Conservation (phyloP, 1,284 basidiomycete species). For the Chalciporus sp. region DNA sequence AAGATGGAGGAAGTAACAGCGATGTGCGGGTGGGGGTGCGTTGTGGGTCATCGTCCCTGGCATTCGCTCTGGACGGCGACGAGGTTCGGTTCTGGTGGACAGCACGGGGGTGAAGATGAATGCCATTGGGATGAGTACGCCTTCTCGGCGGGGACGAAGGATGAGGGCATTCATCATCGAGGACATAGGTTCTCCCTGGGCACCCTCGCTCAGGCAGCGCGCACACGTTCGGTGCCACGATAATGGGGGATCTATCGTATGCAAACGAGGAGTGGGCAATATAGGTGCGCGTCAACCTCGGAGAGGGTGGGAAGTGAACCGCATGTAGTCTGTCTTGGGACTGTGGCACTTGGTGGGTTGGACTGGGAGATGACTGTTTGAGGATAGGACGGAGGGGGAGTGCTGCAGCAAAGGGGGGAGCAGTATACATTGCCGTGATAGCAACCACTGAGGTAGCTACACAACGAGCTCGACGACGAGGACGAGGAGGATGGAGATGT, state of each 20-base stretch:
- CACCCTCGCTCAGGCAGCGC: constrained; percentile 71
- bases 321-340: constrained; percentile 29
- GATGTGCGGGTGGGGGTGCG: constrained; percentile 19
- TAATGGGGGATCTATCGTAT: constrained; percentile 75
- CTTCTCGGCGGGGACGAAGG: constrained; percentile 12
- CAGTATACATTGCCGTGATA: constrained; percentile 11
- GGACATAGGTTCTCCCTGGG: constrained; percentile 64
- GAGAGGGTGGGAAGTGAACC: constrained; percentile 61
- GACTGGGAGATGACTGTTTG: constrained; percentile 21
- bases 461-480: background rate
- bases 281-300: constrained; percentile 57
- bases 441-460: background rate
- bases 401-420: constrained; percentile 12
- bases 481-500: constrained; percentile 6
- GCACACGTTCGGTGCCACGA: constrained; percentile 64
- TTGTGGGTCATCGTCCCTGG: constrained; percentile 27
- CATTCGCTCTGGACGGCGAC: background rate
- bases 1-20: constrained; percentile 42
- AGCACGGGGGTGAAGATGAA: constrained; percentile 52
- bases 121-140: constrained; percentile 29
- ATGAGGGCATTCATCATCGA: constrained; percentile 37
- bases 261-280: constrained; percentile 52
- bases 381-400: constrained; percentile 43
- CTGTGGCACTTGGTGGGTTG: constrained; percentile 11
- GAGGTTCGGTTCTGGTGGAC: constrained; percentile 1